A percentile compares a stretch with the other conserved stretches of the same genome.
phyloP scores from a whole-genome alignment of 495 filamentous ascomycete species.

The Geoglossum glabrum region DNA sequence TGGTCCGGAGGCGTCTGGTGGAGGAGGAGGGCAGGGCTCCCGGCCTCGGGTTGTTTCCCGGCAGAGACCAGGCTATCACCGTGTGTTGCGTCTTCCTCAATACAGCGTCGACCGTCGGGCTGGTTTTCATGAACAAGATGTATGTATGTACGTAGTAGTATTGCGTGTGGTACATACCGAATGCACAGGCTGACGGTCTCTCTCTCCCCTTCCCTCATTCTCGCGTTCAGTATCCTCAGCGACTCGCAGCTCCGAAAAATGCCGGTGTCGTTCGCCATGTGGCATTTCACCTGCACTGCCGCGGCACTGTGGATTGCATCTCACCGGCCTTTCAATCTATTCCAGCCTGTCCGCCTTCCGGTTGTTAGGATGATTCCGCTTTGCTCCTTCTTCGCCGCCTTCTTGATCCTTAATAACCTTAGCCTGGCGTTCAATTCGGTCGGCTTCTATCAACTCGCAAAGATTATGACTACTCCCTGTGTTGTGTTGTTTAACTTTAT shows the following conservation, averaged over 20 bases:
- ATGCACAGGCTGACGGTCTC: neutral
- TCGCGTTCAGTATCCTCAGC: slow-evolving; percentile 12
- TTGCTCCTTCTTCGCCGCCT: slow-evolving; percentile 21
- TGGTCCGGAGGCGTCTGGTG: neutral
- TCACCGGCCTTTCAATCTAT: slow-evolving; percentile 18
- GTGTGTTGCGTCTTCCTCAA: neutral
- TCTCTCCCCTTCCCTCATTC: too few relatives aligned
- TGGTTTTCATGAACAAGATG: neutral
- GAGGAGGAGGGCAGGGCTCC: too few relatives aligned
- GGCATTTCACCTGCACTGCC: slow-evolving; percentile 22
- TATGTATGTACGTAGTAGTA: neutral
- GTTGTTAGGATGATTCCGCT: slow-evolving; percentile 20
- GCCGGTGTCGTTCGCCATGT: slow-evolving; percentile 17
- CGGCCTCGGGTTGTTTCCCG: too few relatives aligned
- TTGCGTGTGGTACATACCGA: neutral
- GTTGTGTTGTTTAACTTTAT: slow-evolving; percentile 20
- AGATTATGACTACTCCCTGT: slow-evolving; percentile 21
- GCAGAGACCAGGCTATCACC: neutral
- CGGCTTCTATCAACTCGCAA: slow-evolving; percentile 22
- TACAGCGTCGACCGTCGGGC: neutral
- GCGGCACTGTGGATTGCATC: slow-evolving; percentile 17
- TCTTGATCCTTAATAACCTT: slow-evolving; percentile 20
- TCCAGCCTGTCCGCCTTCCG: slow-evolving; percentile 17
- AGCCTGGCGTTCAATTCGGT: slow-evolving; percentile 21
- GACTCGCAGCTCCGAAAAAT: slow-evolving; percentile 12